These are phyloP conservation scores for Venturia carpophila DNA, from an alignment of 2,329 filamentous ascomycete species.

Conservation along the genomic window DNA sequence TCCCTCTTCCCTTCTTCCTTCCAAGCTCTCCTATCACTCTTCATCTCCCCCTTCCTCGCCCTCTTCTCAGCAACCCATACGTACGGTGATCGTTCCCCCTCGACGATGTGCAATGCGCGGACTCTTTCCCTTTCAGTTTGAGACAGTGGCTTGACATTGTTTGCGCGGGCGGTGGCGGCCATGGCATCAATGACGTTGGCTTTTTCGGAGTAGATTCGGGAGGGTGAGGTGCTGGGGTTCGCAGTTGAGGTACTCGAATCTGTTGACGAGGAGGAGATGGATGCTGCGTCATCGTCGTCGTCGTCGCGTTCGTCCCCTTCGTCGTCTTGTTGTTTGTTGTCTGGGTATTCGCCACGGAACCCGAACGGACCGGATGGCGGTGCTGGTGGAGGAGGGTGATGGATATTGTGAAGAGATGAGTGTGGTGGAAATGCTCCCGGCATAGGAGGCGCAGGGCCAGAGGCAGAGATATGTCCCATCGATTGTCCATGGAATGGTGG, in stretches of 20 bases:
- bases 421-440: slow-evolving; percentile 6
- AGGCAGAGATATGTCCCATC: background rate
- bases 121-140: slow-evolving; percentile 9
- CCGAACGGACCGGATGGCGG: background rate
- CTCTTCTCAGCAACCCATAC: background rate
- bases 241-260: background rate
- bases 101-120: background rate
- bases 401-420: background rate
- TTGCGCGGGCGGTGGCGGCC: slow-evolving; percentile 3
- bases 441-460: background rate
- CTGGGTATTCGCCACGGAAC: background rate
- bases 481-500: slow-evolving; percentile 1
- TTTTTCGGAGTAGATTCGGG: slow-evolving; percentile 5
- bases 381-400: background rate
- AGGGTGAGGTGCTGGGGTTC: background rate
- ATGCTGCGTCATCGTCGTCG: slow-evolving; percentile 4
- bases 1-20: background rate
- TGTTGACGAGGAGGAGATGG: background rate
- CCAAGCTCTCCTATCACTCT: slow-evolving; percentile 7
- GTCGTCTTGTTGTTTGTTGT: background rate
- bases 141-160: background rate
- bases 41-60: slow-evolving; percentile 9
- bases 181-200: slow-evolving; percentile 7
- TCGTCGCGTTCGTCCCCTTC: background rate
- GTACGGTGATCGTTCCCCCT: background rate